Evolutionary conservation across 192 early-diverging fungal species (phyloP), one percentile per base, ranked within the genome.

Genomic region (Backusella tarrabulga): DNA sequence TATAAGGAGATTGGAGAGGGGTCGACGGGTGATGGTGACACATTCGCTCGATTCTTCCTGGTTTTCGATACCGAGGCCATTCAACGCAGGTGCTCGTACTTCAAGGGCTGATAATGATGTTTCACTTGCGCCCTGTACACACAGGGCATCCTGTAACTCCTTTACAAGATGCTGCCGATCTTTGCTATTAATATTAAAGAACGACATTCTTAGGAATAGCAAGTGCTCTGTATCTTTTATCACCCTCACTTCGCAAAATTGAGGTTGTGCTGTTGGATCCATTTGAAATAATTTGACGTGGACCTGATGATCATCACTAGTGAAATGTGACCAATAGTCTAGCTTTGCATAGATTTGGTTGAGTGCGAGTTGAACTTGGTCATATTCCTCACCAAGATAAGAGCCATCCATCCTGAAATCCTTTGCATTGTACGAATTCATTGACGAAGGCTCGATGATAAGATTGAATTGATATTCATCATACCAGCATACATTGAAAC

Each of bases 401-500:
- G 46, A 17, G 0, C 34, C 32, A 41, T 67, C 60, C 35, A 36
- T 19, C 4, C 34, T 68, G 35, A 21, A 52, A 29, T 72, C 44
- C 6, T 72, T 72, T 14, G 29, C 7, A 0, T 15, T 72, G 14
- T 15, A 72, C 14, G 42, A 29, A 15, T 26, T 34, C 26, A 29
- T 68, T 26, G 42, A 1, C 0, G 74, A 67, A 50, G 19, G 44
- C 0, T 74, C 72, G n/a, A 88, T 41, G 11, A 87, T 63, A 41
- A 82, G 54, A 69, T 87, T 83, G n/a, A 89, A 86, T 12, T 80
- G 77, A 21, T 71, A 67, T 9, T 85, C 80, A 41, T 83, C 87
- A 50, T 87, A 89, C 85, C 88, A 89, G 40, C 83, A 84, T 6
- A 79, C 71, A 17, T 78, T 85, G 52, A 81, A 83, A 7, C 35